Evolutionary conservation across 2,329 filamentous ascomycete species (phyloP), one percentile per base, ranked within the genome.

Genomic region (Stachybotrys chartarum): DNA sequence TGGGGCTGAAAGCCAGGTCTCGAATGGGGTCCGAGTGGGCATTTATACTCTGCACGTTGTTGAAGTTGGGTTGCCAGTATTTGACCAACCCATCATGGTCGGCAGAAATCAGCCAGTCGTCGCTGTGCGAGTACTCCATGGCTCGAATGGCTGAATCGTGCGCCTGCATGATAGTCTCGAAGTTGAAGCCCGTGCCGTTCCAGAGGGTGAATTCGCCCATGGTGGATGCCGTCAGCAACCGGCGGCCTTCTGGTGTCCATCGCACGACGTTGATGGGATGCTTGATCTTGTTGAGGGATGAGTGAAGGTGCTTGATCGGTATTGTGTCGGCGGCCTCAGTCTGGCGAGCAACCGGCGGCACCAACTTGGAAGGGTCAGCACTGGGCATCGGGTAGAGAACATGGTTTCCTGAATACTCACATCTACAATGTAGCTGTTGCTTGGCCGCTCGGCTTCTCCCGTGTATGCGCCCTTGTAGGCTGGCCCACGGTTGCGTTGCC

Each of bases 121-220:
- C 90, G 64, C 89, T 95, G 72, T 97, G 90, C 3, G 94, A 96
- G 77, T 96, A 99, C 60, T 85, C 84, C 50, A 92, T 79, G 10
- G 88, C 86, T 63, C 91, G 84, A 61, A 96, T 91, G 44, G 90
- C 89, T 55, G 86, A 85, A 72, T 97, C 93, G 71, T 97, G 93
- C 45, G 93, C 93, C 77, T 96, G 92, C 89, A 97, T 97, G 31
- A 99, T 97, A 4, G 94, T 97, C 75, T 99, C 94, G 65, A 99
- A 99, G 72, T 99, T 97, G 81, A 99, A 99, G 30, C 91, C 93
- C 48, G 93, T 97, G 59, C 94, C 94, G 70, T 99, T 99, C 94
- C 94, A 99, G 4, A 99, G 75, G 45, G 95, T 99, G 66, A 99
- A 99, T 70, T 99, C 94, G 66, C 94, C 94, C 69, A 93, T 97